Percentiles rank a stretch among this genome's conserved stretches.
Conservation (phyloP, 73 alveolate genomes). For the Effrenium voratum region DNA sequence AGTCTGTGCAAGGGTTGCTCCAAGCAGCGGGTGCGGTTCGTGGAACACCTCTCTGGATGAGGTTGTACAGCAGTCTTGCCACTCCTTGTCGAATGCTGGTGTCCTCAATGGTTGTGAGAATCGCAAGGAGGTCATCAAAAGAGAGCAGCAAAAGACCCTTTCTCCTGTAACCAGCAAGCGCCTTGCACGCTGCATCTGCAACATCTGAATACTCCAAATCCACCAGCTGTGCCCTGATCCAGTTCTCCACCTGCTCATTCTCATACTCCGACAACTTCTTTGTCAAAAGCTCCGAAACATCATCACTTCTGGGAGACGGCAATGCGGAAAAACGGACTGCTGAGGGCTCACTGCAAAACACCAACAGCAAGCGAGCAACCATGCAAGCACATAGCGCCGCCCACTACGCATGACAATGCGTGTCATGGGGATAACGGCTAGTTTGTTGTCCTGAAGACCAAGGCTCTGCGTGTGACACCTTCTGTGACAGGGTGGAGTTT, state of each 20-base stretch:
- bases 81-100: not conserved
- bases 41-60: not conserved
- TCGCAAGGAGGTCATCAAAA: not conserved
- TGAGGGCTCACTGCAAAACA: not conserved
- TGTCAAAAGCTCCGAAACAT: not conserved
- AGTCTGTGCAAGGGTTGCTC: not conserved
- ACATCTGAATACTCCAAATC: slow-evolving; percentile 2
- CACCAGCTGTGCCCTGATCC: not conserved
- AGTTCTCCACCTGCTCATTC: slow-evolving; percentile 8
- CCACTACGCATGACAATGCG: too few relatives aligned
- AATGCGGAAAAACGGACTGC: not conserved
- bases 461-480: too few relatives aligned
- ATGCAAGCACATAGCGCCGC: too few relatives aligned
- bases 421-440: too few relatives aligned
- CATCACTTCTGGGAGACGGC: not conserved
- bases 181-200: not conserved
- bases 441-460: too few relatives aligned
- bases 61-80: not conserved
- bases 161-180: not conserved
- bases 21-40: slow-evolving; percentile 15
- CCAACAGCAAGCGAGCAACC: slow-evolving; percentile 1
- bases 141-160: not conserved
- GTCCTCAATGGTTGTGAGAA: not conserved
- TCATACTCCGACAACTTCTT: slow-evolving; percentile 1
- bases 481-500: too few relatives aligned